phyloP scores from a whole-genome alignment of 2,329 filamentous ascomycete species.

The Monilinia polystroma region DNA sequence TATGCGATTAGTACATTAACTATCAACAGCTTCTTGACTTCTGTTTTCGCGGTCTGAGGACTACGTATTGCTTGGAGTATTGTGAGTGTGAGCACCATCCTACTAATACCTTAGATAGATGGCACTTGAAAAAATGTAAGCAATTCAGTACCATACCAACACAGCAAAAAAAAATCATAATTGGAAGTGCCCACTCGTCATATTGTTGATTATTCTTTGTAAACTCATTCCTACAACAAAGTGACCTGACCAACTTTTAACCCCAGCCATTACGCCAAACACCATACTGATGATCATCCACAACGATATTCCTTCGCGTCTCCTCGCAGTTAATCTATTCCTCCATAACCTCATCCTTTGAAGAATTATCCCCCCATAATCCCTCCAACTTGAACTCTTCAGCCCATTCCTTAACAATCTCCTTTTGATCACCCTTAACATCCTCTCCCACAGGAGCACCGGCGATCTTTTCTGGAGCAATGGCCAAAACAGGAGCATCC shows the following conservation, averaged over 20 bases:
- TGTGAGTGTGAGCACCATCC: not conserved
- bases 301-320: not conserved
- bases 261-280: slow-evolving; percentile 15
- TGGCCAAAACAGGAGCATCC: slow-evolving; percentile 67
- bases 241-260: slow-evolving; percentile 16
- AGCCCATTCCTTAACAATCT: slow-evolving; percentile 90
- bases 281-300: slow-evolving; percentile 18
- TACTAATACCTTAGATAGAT: too few relatives aligned
- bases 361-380: slow-evolving; percentile 70
- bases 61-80: not conserved
- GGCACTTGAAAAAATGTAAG: not conserved
- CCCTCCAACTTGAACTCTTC: slow-evolving; percentile 94
- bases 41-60: too few relatives aligned
- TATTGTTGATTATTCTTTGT: slow-evolving; percentile 12
- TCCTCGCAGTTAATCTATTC: slow-evolving; percentile 27
- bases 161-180: too few relatives aligned
- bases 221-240: slow-evolving; percentile 8
- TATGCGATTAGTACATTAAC: too few relatives aligned
- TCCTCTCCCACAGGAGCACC: slow-evolving; percentile 47
- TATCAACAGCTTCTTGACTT: too few relatives aligned
- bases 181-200: not conserved
- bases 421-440: slow-evolving; percentile 66
- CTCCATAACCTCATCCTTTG: slow-evolving; percentile 35
- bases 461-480: slow-evolving; percentile 43
- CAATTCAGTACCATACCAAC: not conserved